Evolutionary conservation across 331 rosid species (phyloP).

Genomic region (Arachis monticola): DNA sequence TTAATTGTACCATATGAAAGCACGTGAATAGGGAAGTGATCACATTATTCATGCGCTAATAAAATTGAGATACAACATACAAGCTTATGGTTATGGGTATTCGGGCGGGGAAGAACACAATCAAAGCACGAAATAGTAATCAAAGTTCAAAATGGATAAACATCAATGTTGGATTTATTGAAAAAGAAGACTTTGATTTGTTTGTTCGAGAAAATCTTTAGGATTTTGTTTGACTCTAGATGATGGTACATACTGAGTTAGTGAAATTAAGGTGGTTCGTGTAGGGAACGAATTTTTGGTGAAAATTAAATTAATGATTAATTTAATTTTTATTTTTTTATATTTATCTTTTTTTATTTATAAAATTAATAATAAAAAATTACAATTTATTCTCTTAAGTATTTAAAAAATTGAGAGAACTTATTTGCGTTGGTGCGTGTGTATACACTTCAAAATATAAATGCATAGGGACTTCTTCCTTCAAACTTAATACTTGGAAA

Average conservation of each 20-base stretch:
- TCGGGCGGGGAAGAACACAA: neutral
- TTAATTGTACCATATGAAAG: neutral
- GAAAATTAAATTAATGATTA: no score
- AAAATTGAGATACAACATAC: neutral
- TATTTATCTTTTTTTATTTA: no score
- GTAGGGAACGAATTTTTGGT: no score
- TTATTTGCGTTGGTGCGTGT: no score
- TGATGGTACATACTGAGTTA: neutral
- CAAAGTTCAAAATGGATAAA: neutral
- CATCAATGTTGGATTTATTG: neutral
- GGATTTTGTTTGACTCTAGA: slow-evolving; percentile 16
- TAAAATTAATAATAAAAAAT: no score
- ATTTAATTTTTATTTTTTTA: no score
- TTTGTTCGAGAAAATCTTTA: neutral
- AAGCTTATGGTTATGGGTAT: neutral
- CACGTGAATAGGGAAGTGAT: neutral
- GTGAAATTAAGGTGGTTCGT: no score
- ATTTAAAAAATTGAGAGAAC: no score
- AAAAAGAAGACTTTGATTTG: neutral
- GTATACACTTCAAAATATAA: neutral
- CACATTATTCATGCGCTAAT: slow-evolving; percentile 8
- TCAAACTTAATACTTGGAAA: no score
- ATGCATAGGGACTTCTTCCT: neutral
- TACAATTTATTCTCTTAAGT: no score
- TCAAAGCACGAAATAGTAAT: neutral